Evolutionary conservation across 108 stramenopile species (phyloP).

Genomic region (Pseudonitzschia pungens): DNA sequence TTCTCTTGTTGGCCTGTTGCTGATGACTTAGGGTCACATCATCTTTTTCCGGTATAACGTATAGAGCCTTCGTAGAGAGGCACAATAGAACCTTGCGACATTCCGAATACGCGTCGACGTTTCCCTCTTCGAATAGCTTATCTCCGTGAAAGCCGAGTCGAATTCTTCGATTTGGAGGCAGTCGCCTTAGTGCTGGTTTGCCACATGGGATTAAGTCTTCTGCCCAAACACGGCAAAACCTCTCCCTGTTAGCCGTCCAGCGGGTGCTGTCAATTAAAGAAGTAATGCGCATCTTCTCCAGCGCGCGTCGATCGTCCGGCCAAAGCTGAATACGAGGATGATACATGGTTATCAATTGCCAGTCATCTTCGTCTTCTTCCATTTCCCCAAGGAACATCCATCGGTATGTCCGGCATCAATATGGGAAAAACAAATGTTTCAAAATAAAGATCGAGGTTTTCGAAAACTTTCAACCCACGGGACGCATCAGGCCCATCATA

Average conservation of each 20-base stretch:
- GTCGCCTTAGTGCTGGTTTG: slow-evolving; percentile 50
- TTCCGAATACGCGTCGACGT: slow-evolving; percentile 52
- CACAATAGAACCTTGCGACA: slow-evolving; percentile 67
- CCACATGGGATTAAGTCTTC: slow-evolving; percentile 81
- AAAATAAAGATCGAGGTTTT: slow-evolving; percentile 76
- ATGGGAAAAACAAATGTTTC: slow-evolving; percentile 61
- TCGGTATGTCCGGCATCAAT: slow-evolving; percentile 13
- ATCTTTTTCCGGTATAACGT: slow-evolving; percentile 66
- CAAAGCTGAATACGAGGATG: slow-evolving; percentile 47
- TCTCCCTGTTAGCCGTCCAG: slow-evolving; percentile 42
- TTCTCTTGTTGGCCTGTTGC: slow-evolving; percentile 37
- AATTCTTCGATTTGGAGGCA: slow-evolving; percentile 48
- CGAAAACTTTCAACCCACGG: slow-evolving; percentile 42
- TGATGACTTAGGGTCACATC: slow-evolving; percentile 34
- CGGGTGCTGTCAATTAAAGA: slow-evolving; percentile 17
- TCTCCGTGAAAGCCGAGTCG: slow-evolving; percentile 81
- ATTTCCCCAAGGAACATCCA: slow-evolving; percentile 18
- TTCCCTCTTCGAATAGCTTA: slow-evolving; percentile 23
- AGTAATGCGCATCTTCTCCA: slow-evolving; percentile 2
- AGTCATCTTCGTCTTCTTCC: slow-evolving; percentile 33
- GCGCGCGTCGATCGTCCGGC: slow-evolving; percentile 41
- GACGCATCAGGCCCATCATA: slow-evolving; percentile 67
- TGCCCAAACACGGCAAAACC: slow-evolving; percentile 70
- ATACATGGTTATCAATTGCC: slow-evolving; percentile 24
- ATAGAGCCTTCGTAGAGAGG: slow-evolving; percentile 58